Evolutionary conservation across 768 basidiomycete species (phyloP).

Genomic region (Pleurotus sapidus): DNA sequence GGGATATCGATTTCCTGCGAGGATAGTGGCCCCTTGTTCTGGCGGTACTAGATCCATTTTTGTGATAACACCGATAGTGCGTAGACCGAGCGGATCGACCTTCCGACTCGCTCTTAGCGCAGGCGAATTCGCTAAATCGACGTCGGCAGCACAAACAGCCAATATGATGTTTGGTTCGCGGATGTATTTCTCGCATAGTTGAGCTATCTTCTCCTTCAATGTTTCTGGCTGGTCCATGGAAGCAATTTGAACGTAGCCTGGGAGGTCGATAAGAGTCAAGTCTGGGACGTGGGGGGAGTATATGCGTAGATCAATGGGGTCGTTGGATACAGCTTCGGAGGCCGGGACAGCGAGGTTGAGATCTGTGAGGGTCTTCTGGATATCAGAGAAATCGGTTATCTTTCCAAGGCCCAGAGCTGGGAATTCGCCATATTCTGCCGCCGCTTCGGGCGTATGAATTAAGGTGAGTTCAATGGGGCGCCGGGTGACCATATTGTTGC

Average conservation of each 20-base stretch:
- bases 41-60: conserved; percentile 98
- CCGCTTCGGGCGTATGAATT: conserved; percentile 77
- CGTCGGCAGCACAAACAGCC: conserved; percentile 98
- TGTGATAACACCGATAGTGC: conserved; percentile 96
- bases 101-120: conserved; percentile 90
- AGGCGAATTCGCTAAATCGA: conserved; percentile 97
- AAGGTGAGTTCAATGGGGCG: conserved; percentile 97
- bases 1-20: conserved; percentile 92
- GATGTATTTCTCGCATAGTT: conserved; percentile 93
- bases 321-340: conserved; percentile 88
- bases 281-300: conserved; percentile 96
- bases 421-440: conserved; percentile 91
- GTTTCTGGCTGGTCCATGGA: conserved; percentile 95
- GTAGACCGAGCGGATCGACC: conserved; percentile 90
- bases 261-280: conserved; percentile 94
- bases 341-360: conserved; percentile 91
- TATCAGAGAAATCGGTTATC: conserved; percentile 86
- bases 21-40: conserved; percentile 75
- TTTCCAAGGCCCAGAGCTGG: conserved; percentile 86
- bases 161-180: conserved; percentile 99
- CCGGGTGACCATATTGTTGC: conserved; percentile 98
- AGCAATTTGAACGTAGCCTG: conserved; percentile 94
- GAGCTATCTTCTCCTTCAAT: conserved; percentile 89
- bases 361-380: conserved; percentile 91
- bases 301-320: conserved; percentile 96